phyloP scores from a whole-genome alignment of 1,284 basidiomycete species.

The Coniferiporia weirii region DNA sequence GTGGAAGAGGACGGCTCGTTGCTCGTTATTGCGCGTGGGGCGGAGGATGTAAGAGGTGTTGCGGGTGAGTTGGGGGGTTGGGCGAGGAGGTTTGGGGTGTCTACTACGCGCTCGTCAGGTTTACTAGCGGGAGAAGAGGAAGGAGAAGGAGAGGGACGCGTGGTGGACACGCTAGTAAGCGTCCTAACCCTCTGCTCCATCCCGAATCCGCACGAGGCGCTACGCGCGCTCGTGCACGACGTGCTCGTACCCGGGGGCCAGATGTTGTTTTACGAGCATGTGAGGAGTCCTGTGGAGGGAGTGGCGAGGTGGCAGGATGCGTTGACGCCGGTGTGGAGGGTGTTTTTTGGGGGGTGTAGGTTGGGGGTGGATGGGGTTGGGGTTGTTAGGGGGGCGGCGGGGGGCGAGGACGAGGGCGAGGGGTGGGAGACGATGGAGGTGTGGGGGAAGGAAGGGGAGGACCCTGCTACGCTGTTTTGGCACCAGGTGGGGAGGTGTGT shows the following conservation, averaged over 20 bases:
- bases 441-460: constrained; percentile 16
- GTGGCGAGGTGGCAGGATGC: constrained; percentile 63
- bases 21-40: constrained; percentile 47
- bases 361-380: constrained; percentile 16
- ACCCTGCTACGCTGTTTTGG: constrained; percentile 14
- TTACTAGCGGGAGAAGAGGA: constrained; percentile 22
- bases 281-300: constrained; percentile 42
- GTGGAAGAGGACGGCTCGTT: constrained; percentile 41
- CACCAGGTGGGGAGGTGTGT: constrained; percentile 17
- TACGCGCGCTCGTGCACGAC: constrained; percentile 39
- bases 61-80: constrained; percentile 35
- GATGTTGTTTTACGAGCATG: constrained; percentile 63
- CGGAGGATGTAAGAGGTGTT: constrained; percentile 47
- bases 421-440: constrained; percentile 15
- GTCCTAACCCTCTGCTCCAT: constrained; percentile 58
- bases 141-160: constrained; percentile 1
- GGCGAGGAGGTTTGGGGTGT: background rate
- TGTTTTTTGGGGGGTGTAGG: constrained; percentile 53
- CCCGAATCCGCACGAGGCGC: constrained; percentile 41
- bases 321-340: constrained; percentile 62
- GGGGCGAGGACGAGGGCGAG: constrained; percentile 1
- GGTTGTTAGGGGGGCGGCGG: constrained; percentile 9
- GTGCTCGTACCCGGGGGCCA: constrained; percentile 50
- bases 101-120: constrained; percentile 27
- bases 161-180: constrained; percentile 53